Conservation (phyloP, 257 asterid species). For the Oldenlandia corymbosa region DNA sequence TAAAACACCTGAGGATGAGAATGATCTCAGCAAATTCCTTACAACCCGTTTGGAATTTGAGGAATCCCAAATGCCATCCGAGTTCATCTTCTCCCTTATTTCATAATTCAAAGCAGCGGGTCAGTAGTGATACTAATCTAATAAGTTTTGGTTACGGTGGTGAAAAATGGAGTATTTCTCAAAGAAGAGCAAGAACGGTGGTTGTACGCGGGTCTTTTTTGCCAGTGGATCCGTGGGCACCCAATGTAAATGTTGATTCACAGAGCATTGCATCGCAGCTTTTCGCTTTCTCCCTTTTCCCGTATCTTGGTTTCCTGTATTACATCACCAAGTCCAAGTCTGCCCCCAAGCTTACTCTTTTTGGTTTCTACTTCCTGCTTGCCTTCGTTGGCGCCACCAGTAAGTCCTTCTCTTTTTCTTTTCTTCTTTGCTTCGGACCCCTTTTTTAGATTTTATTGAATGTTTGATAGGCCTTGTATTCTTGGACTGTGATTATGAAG, state of each 20-base stretch:
- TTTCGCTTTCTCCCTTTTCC: constrained; percentile 79
- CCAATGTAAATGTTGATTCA: constrained; percentile 61
- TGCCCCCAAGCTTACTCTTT: constrained; percentile 87
- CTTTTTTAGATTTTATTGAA: no score
- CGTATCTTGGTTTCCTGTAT: constrained; percentile 82
- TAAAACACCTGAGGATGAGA: not conserved
- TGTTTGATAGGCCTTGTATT: no score
- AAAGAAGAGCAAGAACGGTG: constrained; percentile 22
- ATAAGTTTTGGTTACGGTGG: constrained; percentile 12
- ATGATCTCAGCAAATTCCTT: constrained; percentile 17
- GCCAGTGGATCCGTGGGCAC: constrained; percentile 96
- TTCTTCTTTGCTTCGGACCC: no score
- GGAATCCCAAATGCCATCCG: constrained; percentile 20
- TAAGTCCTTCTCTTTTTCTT: constrained; percentile 28
- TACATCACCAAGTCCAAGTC: constrained; percentile 78
- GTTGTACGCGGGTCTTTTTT: constrained; percentile 43
- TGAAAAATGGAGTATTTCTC: constrained; percentile 10
- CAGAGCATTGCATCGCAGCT: constrained; percentile 83
- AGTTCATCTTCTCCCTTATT: constrained; percentile 25
- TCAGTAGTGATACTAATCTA: constrained; percentile 23
- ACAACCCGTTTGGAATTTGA: constrained; percentile 28
- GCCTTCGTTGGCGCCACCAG: constrained; percentile 90
- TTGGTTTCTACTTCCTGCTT: constrained; percentile 91
- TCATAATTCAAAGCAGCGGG: constrained; percentile 16
- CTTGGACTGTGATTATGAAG: not conserved